Base-by-base conservation (phyloP, 306 rosid genomes). In the Sindora glabra region DNA sequence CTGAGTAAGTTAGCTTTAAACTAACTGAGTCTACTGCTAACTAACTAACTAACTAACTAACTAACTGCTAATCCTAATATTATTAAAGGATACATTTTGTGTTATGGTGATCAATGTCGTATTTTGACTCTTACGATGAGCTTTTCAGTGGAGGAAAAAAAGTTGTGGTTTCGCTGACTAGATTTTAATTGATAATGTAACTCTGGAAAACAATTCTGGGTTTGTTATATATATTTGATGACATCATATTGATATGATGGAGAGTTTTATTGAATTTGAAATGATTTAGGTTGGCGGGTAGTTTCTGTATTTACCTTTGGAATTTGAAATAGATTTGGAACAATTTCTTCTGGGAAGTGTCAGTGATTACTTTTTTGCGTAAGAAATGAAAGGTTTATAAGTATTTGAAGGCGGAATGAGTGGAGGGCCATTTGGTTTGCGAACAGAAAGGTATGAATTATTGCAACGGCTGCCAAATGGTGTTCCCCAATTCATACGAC, bases 391-490 rank as follows among this genome's bases (percentile, higher is more conserved):
- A 67, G 74, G 59, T 46, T 70, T 66, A 64, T 57, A 54, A 67
- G 66, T 61, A 51, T 65, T 72, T 78, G 77, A 79, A 86, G 77
- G 72, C 69, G 71, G 70, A 73, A 86, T 88, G 96, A 85, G 68
- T 64, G 95, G 98, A 80, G 90, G 80, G 89, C 80, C 94, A 83
- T 83, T 86, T 78, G 96, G 95, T 76, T 70, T 78, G 48, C 89
- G 98, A 39, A 79, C 95, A 6, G 84, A 81, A 55, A 88, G 98
- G 75, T 69, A 72, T 71, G 92, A 86, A 56, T 65, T 89, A 57
- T 73, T 88, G 80, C 96, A 77, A 66, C 84, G 74, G 33, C 60
- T 67, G 48, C 91, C 78, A 69, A 91, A 83, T 68, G 87, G 84
- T 33, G 47, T 74, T 32, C 72, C 59, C 58, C 81, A 59, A 30